These are phyloP conservation scores for Discostella stelligera DNA, from an alignment of 352 stramenopile species.

Conservation along the genomic window DNA sequence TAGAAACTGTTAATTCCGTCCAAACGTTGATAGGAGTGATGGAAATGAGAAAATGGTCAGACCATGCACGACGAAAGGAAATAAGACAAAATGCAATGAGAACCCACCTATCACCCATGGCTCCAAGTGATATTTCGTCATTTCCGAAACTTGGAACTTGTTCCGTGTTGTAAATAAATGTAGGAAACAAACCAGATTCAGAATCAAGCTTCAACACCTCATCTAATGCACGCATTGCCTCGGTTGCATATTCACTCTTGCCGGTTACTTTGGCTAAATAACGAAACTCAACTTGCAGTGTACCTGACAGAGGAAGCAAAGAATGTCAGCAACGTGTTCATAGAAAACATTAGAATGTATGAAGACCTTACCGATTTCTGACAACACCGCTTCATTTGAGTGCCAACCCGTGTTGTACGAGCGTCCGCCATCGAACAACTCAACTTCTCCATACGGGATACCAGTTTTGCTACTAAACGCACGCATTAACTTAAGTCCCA, in stretches of 20 bases:
- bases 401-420: conserved; percentile 67
- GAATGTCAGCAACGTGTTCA: not conserved
- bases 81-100: not conserved
- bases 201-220: conserved; percentile 67
- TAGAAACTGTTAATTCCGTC: conserved; percentile 84
- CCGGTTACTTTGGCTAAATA: conserved; percentile 79
- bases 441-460: conserved; percentile 89
- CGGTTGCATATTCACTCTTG: conserved; percentile 71
- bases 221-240: conserved; percentile 80
- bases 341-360: not conserved
- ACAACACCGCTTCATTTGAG: conserved; percentile 57
- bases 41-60: not conserved
- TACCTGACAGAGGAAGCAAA: conserved; percentile 38
- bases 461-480: conserved; percentile 89
- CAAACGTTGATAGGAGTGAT: not conserved
- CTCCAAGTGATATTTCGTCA: conserved; percentile 88
- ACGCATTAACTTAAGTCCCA: conserved; percentile 88
- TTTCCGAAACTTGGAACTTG: conserved; percentile 48
- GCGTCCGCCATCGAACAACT: conserved; percentile 80
- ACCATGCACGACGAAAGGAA: not conserved
- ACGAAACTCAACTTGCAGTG: conserved; percentile 86
- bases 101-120: conserved; percentile 86
- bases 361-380: conserved; percentile 67
- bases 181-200: conserved; percentile 86
- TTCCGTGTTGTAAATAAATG: conserved; percentile 53